Conservation (phyloP, 1,284 basidiomycete genomes). For the Cryptococcus maquisensis region DNA sequence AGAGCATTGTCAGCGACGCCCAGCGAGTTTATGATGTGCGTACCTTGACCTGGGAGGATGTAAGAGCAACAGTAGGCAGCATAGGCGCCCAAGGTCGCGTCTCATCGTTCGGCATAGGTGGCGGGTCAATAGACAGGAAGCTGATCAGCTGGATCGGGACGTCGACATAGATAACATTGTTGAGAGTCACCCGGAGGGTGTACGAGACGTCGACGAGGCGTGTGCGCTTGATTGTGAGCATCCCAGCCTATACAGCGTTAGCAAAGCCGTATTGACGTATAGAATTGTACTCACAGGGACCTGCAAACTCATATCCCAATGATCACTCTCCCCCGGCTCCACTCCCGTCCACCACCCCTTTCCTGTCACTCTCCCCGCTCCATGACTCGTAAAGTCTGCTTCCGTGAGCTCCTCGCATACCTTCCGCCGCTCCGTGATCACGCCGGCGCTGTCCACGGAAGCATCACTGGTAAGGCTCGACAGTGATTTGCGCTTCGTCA, state of each 20-base stretch:
- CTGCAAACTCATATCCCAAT: conserved; percentile 59
- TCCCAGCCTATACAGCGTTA: conserved; percentile 56
- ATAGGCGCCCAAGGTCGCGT: too few species aligned
- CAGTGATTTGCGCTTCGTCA: not conserved
- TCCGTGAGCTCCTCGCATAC: conserved; percentile 64
- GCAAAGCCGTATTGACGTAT: not conserved
- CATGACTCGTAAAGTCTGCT: conserved; percentile 56
- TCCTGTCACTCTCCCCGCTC: conserved; percentile 65
- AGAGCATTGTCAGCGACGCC: too few species aligned
- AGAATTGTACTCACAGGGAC: conserved; percentile 61
- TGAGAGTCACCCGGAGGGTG: conserved; percentile 65
- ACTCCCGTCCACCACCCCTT: conserved; percentile 86
- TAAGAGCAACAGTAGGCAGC: too few species aligned
- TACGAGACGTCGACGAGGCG: conserved; percentile 78
- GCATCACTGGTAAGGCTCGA: not conserved
- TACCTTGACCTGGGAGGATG: too few species aligned
- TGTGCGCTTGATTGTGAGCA: conserved; percentile 68
- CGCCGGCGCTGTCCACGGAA: not conserved
- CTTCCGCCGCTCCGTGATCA: conserved; percentile 45
- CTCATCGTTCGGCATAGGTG: conserved; percentile 33
- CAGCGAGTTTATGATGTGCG: too few species aligned
- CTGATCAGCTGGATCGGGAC: conserved; percentile 46
- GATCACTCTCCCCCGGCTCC: conserved; percentile 56
- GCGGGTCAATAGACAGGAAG: conserved; percentile 49
- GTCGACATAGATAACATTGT: conserved; percentile 57